Evolutionary conservation across 2,329 filamentous ascomycete species (phyloP).

Genomic region (Talaromyces sp.): DNA sequence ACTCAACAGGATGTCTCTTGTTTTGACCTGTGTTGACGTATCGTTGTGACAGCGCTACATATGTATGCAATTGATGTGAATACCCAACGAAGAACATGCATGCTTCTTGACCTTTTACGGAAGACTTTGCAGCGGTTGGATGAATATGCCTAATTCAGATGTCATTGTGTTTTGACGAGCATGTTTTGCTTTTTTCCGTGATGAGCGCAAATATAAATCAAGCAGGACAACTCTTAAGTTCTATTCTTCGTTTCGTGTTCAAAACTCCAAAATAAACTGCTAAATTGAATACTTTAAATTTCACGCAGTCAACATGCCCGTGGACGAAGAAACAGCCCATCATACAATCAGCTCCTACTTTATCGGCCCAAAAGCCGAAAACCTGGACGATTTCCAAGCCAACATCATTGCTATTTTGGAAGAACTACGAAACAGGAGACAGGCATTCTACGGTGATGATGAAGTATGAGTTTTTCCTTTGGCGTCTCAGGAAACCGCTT

Average conservation of each 20-base stretch:
- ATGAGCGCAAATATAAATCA: too few species aligned
- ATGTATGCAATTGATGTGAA: too few species aligned
- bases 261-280: too few species aligned
- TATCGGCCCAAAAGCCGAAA: background rate
- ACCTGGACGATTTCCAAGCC: background rate
- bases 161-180: too few species aligned
- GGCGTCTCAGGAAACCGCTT: too few species aligned
- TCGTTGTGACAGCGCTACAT: too few species aligned
- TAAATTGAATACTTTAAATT: background rate
- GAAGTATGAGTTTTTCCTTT: background rate
- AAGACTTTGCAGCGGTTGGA: too few species aligned
- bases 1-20: background rate
- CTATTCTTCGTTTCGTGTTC: too few species aligned
- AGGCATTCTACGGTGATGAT: background rate
- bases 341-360: background rate
- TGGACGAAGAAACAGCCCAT: background rate
- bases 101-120: background rate
- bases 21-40: background rate
- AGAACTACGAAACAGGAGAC: background rate
- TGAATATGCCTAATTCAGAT: too few species aligned
- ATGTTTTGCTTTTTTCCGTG: too few species aligned
- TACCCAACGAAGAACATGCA: too few species aligned
- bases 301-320: background rate
- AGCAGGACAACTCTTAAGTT: too few species aligned
- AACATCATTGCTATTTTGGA: background rate